A percentile compares a stretch with the other conserved stretches of the same genome.
phyloP scores from a whole-genome alignment of 345 rosid genomes.

The Raphanus raphanistrum region DNA sequence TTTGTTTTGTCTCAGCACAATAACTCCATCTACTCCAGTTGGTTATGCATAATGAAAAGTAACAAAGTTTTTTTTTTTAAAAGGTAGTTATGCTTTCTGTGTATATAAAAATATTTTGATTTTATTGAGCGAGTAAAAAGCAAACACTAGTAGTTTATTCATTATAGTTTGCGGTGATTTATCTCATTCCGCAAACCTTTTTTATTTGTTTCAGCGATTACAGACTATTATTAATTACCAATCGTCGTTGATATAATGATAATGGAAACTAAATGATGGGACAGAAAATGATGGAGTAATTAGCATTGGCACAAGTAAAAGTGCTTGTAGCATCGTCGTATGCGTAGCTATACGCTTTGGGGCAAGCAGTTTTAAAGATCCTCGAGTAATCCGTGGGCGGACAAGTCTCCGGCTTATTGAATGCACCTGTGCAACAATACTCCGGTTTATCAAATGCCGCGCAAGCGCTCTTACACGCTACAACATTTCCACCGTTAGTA shows the following conservation, averaged over 20 bases:
- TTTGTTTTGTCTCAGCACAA: no score
- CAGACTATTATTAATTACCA: background rate
- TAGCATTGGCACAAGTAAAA: conserved; percentile 65
- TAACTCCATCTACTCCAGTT: no score
- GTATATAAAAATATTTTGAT: background rate
- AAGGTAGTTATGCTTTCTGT: no score
- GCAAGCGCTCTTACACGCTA: conserved; percentile 88
- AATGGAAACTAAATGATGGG: conserved; percentile 12
- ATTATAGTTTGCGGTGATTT: background rate
- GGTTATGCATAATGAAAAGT: no score
- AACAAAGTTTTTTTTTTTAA: no score
- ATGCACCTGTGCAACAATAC: conserved; percentile 75
- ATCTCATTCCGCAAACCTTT: background rate
- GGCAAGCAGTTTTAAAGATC: conserved; percentile 78
- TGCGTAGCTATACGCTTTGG: conserved; percentile 84
- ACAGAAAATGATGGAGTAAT: conserved; percentile 69
- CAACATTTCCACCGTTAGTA: conserved; percentile 37
- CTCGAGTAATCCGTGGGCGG: conserved; percentile 60
- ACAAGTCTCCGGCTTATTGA: conserved; percentile 66
- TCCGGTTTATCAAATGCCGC: conserved; percentile 62
- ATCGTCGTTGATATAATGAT: background rate
- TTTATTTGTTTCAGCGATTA: background rate
- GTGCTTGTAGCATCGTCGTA: conserved; percentile 87
- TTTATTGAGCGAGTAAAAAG: background rate
- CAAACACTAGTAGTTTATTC: background rate